A percentile compares a stretch with the other conserved stretches of the same genome.
phyloP scores from a whole-genome alignment of 2,329 filamentous ascomycete species.

The Xylaria sp. region DNA sequence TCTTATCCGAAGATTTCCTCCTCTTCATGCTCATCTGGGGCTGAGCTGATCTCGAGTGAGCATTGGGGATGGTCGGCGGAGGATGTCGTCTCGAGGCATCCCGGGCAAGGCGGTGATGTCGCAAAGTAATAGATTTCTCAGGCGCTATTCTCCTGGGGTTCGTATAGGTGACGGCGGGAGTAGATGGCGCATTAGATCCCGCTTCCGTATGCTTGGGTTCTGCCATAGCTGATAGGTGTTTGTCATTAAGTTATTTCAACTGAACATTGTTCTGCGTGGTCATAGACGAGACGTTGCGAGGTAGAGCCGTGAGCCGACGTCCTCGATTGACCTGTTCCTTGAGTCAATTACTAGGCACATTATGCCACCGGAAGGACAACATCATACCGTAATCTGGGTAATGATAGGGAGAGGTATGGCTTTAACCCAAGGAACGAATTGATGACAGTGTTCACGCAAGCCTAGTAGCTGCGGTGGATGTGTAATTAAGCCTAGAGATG shows the following conservation, averaged over 20 bases:
- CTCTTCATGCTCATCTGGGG: constrained; percentile 32
- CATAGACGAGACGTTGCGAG: not conserved
- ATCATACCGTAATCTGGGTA: not conserved
- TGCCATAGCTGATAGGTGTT: constrained; percentile 33
- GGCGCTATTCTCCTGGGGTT: constrained; percentile 49
- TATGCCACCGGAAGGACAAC: not conserved
- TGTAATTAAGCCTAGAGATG: not conserved
- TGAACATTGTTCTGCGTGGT: constrained; percentile 24
- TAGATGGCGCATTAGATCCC: constrained; percentile 30
- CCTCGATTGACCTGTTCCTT: not conserved
- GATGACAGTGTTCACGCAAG: not conserved
- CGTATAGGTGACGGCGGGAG: constrained; percentile 35
- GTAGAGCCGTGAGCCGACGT: not conserved
- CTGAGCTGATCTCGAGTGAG: constrained; percentile 14
- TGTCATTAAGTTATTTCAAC: constrained; percentile 28
- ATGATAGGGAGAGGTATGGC: not conserved
- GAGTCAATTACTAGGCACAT: not conserved
- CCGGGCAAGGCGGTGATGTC: constrained; percentile 52
- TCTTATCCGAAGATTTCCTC: constrained; percentile 56
- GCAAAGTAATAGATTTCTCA: constrained; percentile 54
- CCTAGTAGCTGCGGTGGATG: constrained; percentile 6
- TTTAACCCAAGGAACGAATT: not conserved
- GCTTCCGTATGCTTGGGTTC: constrained; percentile 35
- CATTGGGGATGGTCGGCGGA: constrained; percentile 24
- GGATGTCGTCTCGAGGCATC: constrained; percentile 44